phyloP scores from a whole-genome alignment of 1,139 yeast genomes.

The Hansenula lynferdii region DNA sequence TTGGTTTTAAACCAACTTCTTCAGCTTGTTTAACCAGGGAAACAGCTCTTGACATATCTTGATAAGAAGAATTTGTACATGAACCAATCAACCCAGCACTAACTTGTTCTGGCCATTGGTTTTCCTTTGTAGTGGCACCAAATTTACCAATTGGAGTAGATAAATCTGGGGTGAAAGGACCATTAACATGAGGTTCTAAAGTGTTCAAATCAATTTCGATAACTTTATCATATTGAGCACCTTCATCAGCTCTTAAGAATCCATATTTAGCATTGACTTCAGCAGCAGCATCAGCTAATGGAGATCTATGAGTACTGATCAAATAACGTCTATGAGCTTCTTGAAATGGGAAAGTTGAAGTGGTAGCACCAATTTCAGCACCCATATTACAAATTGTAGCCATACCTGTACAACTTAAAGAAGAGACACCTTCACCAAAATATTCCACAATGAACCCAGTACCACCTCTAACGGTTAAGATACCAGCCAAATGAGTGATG shows the following conservation, averaged over 20 bases:
- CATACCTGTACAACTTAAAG: conserved; percentile 95
- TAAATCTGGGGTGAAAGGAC: conserved; percentile 94
- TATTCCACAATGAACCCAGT: conserved; percentile 95
- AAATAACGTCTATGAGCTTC: conserved; percentile 81
- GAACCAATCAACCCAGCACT: conserved; percentile 95
- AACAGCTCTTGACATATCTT: conserved; percentile 95
- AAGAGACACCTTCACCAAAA: conserved; percentile 87
- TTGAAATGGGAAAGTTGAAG: conserved; percentile 94
- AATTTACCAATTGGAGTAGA: conserved; percentile 79
- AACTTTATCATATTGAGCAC: conserved; percentile 78
- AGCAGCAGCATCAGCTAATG: conserved; percentile 76
- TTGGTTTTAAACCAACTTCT: conserved; percentile 82
- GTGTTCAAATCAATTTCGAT: conserved; percentile 71
- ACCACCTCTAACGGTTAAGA: conserved; percentile 93
- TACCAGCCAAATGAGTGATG: conserved; percentile 85
- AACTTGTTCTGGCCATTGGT: conserved; percentile 78
- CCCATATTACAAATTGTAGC: conserved; percentile 99
- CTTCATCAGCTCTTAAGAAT: conserved; percentile 73
- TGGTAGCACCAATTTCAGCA: conserved; percentile 98
- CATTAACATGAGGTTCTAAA: conserved; percentile 87
- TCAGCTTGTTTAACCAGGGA: conserved; percentile 84
- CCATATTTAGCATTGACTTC: conserved; percentile 54
- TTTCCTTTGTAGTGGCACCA: conserved; percentile 54
- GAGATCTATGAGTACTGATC: conserved; percentile 73
- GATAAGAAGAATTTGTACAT: conserved; percentile 96